Evolutionary conservation across 345 rosid genomes (phyloP).

Genomic region (Stellera chamaejasme): DNA sequence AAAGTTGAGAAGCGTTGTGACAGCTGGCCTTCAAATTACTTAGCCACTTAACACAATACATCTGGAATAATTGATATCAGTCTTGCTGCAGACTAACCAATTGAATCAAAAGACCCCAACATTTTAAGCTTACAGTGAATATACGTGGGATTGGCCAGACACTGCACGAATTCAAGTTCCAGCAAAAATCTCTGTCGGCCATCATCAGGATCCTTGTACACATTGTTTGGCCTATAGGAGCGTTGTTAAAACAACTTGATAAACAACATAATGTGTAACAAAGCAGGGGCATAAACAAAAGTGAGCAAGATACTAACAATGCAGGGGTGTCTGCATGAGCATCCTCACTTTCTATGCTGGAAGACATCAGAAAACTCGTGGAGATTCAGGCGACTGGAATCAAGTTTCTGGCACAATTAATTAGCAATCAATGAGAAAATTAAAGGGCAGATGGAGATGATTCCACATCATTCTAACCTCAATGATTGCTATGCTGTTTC

Average conservation of each 20-base stretch:
- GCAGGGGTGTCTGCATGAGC: conserved; percentile 8
- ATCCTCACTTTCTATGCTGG: conserved; percentile 12
- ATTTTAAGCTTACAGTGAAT: conserved; percentile 60
- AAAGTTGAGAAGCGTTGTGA: no score
- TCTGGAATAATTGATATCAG: no score
- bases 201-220: conserved; percentile 85
- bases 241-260: background rate
- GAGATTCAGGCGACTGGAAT: no score
- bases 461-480: no score
- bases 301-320: conserved; percentile 11
- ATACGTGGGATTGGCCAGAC: conserved; percentile 96
- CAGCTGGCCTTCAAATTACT: no score
- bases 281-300: background rate
- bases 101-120: no score
- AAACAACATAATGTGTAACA: background rate
- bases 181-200: conserved; percentile 83
- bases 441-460: no score
- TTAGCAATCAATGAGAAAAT: no score
- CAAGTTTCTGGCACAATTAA: no score
- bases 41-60: no score
- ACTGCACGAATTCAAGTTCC: conserved; percentile 89
- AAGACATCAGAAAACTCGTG: conserved; percentile 13
- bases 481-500: no score
- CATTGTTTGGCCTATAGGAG: conserved; percentile 37
- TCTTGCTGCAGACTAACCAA: no score